phyloP scores from a whole-genome alignment of 257 asterid species.

The Penstemon barbatus region DNA sequence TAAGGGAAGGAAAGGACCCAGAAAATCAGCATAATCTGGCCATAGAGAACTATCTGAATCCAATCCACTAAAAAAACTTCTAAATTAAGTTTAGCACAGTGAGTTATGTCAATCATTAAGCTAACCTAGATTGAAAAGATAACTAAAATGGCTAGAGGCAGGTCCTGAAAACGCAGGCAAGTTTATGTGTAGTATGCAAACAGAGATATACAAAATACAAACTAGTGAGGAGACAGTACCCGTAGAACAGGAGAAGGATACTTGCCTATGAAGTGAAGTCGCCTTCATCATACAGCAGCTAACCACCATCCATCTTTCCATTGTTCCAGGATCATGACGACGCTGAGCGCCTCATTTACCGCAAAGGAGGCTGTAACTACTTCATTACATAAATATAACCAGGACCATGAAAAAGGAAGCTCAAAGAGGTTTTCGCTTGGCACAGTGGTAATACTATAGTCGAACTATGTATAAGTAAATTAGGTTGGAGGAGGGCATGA shows the following conservation, averaged over 20 bases:
- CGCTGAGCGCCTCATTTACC: constrained; percentile 29
- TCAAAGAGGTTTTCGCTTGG: constrained; percentile 7
- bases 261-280: constrained; percentile 56
- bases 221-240: constrained; percentile 27
- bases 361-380: constrained; percentile 29
- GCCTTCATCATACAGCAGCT: constrained; percentile 37
- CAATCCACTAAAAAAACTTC: constrained; percentile 6
- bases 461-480: neutral
- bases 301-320: constrained; percentile 29
- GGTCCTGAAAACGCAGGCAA: constrained; percentile 12
- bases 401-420: constrained; percentile 25
- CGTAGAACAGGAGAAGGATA: constrained; percentile 34
- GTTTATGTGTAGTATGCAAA: constrained; percentile 4
- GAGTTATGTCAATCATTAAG: constrained; percentile 12
- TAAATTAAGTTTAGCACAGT: neutral
- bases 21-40: neutral
- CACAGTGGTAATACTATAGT: constrained; percentile 24
- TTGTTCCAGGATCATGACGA: constrained; percentile 33
- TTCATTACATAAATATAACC: constrained; percentile 31
- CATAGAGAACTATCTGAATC: neutral
- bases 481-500: neutral
- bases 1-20: neutral
- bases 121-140: neutral
- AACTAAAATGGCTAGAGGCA: neutral
- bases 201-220: constrained; percentile 12